Evolutionary conservation across 1,284 basidiomycete genomes (phyloP).

Genomic region (Ceratobasidium sp.): DNA sequence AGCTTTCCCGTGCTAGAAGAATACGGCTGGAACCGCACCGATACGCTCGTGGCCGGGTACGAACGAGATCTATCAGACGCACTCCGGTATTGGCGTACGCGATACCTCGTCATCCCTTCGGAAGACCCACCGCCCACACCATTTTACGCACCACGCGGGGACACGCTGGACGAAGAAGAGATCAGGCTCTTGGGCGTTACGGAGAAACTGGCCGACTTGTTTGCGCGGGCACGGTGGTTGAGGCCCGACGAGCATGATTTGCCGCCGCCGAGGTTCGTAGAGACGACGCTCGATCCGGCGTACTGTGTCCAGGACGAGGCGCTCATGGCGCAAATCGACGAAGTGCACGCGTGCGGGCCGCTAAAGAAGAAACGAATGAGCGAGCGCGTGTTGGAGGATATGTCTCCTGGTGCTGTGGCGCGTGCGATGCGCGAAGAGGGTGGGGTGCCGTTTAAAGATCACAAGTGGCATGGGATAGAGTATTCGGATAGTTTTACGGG

Average conservation of each 20-base stretch:
- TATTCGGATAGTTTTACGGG: conserved; percentile 88
- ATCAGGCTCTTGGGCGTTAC: conserved; percentile 84
- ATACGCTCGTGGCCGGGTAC: conserved; percentile 88
- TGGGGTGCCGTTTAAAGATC: conserved; percentile 79
- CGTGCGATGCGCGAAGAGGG: conserved; percentile 85
- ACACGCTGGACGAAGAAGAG: conserved; percentile 87
- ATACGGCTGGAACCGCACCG: conserved; percentile 84
- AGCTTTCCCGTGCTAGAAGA: conserved; percentile 81
- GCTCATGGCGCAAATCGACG: conserved; percentile 81
- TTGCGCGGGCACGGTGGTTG: conserved; percentile 84
- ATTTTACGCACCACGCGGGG: conserved; percentile 53
- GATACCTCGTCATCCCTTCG: conserved; percentile 94
- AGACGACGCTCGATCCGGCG: conserved; percentile 85
- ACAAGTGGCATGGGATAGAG: conserved; percentile 76
- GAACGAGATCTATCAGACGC: conserved; percentile 84
- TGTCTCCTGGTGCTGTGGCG: conserved; percentile 69
- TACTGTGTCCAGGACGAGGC: conserved; percentile 81
- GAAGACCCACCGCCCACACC: conserved; percentile 59
- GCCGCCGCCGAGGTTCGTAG: conserved; percentile 75
- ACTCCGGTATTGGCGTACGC: conserved; percentile 91
- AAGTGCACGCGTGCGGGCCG: conserved; percentile 76
- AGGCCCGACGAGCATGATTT: conserved; percentile 67
- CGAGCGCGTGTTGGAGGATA: conserved; percentile 74
- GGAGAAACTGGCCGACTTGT: conserved; percentile 90
- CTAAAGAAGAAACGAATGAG: conserved; percentile 81